Evolutionary conservation across 1,284 basidiomycete species (phyloP).

Genomic region (Apiotrichum laibachii): DNA sequence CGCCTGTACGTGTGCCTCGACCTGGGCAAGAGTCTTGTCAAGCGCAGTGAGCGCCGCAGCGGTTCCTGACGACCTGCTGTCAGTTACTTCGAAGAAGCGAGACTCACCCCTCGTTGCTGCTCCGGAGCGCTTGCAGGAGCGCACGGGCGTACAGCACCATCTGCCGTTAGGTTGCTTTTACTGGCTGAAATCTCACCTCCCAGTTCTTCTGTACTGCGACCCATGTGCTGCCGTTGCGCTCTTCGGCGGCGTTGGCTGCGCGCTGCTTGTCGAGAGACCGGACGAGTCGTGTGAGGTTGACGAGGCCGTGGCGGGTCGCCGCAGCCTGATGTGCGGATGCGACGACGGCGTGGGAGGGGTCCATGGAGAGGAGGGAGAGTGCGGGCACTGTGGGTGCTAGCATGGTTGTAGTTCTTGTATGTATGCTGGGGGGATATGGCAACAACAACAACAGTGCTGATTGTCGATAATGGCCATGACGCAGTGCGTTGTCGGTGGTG

Average conservation of each 20-base stretch:
- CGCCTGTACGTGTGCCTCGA: constrained; percentile 22
- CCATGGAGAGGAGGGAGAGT: constrained; percentile 22
- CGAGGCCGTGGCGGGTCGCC: constrained; percentile 36
- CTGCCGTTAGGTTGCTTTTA: constrained; percentile 17
- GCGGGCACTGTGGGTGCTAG: constrained; percentile 13
- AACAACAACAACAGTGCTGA: too few relatives aligned
- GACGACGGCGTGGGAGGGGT: constrained; percentile 29
- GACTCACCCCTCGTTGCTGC: constrained; percentile 42
- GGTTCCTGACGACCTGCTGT: constrained; percentile 29
- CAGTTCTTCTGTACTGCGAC: constrained; percentile 44
- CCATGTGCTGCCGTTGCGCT: constrained; percentile 22
- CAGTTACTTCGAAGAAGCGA: background rate
- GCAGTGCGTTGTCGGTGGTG: background rate
- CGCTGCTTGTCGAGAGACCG: constrained; percentile 32
- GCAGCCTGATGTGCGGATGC: constrained; percentile 34
- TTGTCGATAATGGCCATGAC: too few relatives aligned
- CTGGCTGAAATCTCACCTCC: constrained; percentile 29
- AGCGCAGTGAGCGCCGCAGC: constrained; percentile 21
- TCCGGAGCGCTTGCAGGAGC: constrained; percentile 31
- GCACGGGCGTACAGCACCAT: constrained; percentile 41
- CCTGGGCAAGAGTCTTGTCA: constrained; percentile 14
- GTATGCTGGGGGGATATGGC: too few relatives aligned
- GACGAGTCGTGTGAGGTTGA: constrained; percentile 48
- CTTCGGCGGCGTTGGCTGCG: background rate
- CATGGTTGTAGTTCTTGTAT: background rate